Evolutionary conservation across 345 rosid species (phyloP), one percentile per base, ranked within the genome.

Genomic region (Salix koriyanagi): DNA sequence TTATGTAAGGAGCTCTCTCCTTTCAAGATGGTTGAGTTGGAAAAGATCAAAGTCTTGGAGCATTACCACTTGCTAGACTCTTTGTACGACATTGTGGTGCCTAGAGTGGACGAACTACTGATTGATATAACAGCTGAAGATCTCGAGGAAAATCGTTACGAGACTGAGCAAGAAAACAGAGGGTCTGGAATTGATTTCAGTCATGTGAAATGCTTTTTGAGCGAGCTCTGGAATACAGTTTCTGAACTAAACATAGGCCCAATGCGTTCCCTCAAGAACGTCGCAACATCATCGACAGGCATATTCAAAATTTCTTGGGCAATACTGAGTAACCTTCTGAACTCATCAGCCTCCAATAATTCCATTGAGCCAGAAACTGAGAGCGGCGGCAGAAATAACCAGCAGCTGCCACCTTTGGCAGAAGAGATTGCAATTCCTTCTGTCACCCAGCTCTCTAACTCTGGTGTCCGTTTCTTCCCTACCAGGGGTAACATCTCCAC

Each of bases 341-440:
- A 65, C 81, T 85, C 13, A 74, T 11, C 50, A 46, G 72, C 50
- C 50, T 46, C 77, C 77, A 46, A 46, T 46, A 2, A 3, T 13
- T 4, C 1, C 18, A 3, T 3, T 13, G 76, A 68, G 14, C 74
- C 4, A 21, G 82, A 85, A 7, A 56, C 12, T 48, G 52, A 41
- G 41, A 46, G 54, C 54, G 46, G 60, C 48, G 46, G 81, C 4
- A 58, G 32, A 25, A 19, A 14, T 36, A 65, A 65, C 66, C 26
- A 52, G 6, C 72, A 82, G 37, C 85, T 81, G 69, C 88, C 92
- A 12, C 97, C 91, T 56, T 77, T 83, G 2, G 85, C 86, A 0
- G 95, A 90, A 79, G 94, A 94, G 70, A 93, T 92, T 66, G 19
- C 91, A 42, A 90, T 91, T 70, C 98, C 97, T 60, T 86, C 90